Base-by-base conservation (phyloP, 1,139 yeast species). In the Ogataea hybrid region DNA sequence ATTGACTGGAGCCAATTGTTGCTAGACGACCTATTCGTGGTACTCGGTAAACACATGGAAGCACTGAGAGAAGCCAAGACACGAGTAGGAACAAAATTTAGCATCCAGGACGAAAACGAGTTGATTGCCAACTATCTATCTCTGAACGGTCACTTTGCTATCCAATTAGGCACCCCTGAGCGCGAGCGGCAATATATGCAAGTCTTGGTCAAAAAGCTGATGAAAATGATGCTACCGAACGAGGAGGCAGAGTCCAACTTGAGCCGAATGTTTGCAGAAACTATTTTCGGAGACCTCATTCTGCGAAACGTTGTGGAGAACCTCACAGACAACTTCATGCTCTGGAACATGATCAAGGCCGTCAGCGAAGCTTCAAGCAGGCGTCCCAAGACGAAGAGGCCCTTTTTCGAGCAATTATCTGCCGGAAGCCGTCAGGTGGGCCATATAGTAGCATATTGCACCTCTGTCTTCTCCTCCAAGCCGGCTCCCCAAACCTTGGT, bases 241-340 rank as follows among this genome's bases (percentile, higher is more conserved):
- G 70, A 68, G 18, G 71, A 65, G 29, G 41, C 58, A 1, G 59
- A 62, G 12, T 72, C 77, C 0, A 56, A 58, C 2, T 50, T 71
- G 6, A 69, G 71, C 0, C 50, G 56, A 11, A 57, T 65, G 14
- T 64, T 76, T 35, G 48, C 73, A 3, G 53, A 64, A 3, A 57
- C 70, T 0, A 49, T 75, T 7, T 32, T 74, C n/a, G 62, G 68
- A 31, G 77, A 71, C 40, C 50, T 73, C 35, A 61, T 70, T 0
- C 45, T 76, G 32, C 57, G 58, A 32, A 71, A 65, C 39, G 53
- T 66, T 1, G 52, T 72, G 2, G 69, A 68, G 11, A 70, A 70
- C 48, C 47, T 75, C 17, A 62, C 70, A 18, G 74, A 72, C 44
- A 71, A 71, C 25, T 73, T 71, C 63, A 62, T 69, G 61, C 42